Evolutionary conservation across 805 yeast species (phyloP).

Genomic region (Schizosaccharomyces octosporus): DNA sequence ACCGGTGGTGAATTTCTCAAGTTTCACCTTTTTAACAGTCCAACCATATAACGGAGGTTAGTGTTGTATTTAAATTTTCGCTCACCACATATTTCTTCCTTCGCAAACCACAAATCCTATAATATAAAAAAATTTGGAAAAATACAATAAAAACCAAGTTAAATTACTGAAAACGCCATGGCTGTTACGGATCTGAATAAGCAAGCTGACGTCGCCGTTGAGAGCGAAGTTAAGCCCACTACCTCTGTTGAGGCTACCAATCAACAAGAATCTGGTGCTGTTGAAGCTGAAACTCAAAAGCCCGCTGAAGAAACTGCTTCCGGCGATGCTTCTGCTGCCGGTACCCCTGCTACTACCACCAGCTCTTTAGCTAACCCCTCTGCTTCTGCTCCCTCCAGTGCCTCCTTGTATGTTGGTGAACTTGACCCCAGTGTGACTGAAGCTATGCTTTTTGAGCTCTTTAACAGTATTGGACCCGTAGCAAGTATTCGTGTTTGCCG

Average conservation of each 20-base stretch:
- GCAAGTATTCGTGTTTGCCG: conserved; percentile 96
- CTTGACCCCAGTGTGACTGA: conserved; percentile 79
- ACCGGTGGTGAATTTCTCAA: too few species aligned
- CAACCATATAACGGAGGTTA: background rate
- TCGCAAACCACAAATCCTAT: background rate
- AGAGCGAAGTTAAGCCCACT: background rate
- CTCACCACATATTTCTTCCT: background rate
- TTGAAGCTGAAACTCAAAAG: background rate
- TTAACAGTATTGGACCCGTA: conserved; percentile 84
- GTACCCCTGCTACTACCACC: background rate
- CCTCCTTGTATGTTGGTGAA: conserved; percentile 91
- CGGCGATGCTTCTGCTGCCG: background rate
- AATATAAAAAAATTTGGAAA: background rate
- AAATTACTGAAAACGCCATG: conserved; percentile 1
- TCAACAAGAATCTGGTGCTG: background rate
- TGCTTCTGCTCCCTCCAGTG: conserved; percentile 6
- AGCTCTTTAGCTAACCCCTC: background rate
- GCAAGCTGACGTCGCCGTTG: background rate
- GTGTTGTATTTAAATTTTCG: background rate
- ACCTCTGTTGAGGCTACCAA: background rate
- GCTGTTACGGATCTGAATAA: background rate
- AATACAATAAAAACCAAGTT: background rate
- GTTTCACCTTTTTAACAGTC: background rate
- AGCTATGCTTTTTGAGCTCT: conserved; percentile 80
- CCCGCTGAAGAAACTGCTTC: background rate